Evolutionary conservation across 225 moss, liverwort and hornwort genomes (phyloP), one percentile per base, ranked within the genome.

Genomic region (Lunularia cruciata): DNA sequence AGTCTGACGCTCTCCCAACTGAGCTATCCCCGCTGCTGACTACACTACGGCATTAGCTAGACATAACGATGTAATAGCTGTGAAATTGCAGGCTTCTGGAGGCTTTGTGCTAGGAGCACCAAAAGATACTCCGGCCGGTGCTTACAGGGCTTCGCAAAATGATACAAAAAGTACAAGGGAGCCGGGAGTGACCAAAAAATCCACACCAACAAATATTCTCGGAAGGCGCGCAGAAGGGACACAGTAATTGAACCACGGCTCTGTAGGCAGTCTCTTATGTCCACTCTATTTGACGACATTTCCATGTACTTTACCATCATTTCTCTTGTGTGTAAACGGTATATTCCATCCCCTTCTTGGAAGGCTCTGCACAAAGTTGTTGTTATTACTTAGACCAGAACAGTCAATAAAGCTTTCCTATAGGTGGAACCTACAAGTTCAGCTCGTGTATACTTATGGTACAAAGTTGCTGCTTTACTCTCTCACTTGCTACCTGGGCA

Each of bases 21-120:
- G 83, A 84, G 83, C 83, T 84, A 80, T 84, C 80, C 83, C 80
- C 80, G 74, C 74, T n/a, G n/a, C n/a, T n/a, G n/a, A n/a, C n/a
- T n/a, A n/a, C n/a, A n/a, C n/a, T n/a, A n/a, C n/a, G n/a, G n/a
- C n/a, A n/a, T n/a, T n/a, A n/a, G n/a, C n/a, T n/a, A n/a, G n/a
- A n/a, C n/a, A n/a, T n/a, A n/a, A n/a, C n/a, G n/a, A n/a, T n/a
- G n/a, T n/a, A n/a, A n/a, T n/a, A n/a, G n/a, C n/a, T n/a, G n/a
- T n/a, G n/a, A n/a, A n/a, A n/a, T n/a, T 40, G 49, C 67, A 87
- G 83, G 85, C 87, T 7, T 87, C 85, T 13, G 87, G 87, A 18
- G 87, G 85, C 0, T 48, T 83, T 19, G 78, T 87, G 16, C 57
- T 85, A 22, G 87, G 87, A 73, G 83, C 76, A 46, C 83, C 87